phyloP scores from a whole-genome alignment of 2,329 filamentous ascomycete genomes.

The Apiospora sp. region DNA sequence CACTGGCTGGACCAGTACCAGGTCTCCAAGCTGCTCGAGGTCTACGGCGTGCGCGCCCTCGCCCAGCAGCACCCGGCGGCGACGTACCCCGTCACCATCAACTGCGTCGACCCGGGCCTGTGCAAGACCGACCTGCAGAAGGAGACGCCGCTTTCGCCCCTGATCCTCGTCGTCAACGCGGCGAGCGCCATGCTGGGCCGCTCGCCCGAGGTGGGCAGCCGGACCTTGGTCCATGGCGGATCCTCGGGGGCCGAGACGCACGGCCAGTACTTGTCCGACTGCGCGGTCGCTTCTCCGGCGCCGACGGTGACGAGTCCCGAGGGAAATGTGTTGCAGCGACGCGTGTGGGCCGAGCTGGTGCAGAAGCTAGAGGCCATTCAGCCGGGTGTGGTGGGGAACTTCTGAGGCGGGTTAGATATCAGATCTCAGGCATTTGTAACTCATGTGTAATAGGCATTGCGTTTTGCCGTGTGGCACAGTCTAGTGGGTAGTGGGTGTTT shows the following conservation, averaged over 20 bases:
- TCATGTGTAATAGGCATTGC: too few relatives aligned
- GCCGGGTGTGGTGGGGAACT: background rate
- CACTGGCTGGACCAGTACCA: conserved; percentile 35
- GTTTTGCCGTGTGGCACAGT: too few relatives aligned
- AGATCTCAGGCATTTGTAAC: too few relatives aligned
- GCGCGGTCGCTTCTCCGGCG: conserved; percentile 39
- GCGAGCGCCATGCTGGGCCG: conserved; percentile 32
- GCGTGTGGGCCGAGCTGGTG: background rate
- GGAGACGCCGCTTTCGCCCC: conserved; percentile 28
- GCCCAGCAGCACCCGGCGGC: conserved; percentile 28
- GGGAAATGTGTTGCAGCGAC: background rate
- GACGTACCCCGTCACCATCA: conserved; percentile 52
- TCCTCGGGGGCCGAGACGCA: conserved; percentile 50
- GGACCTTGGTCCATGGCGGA: conserved; percentile 51
- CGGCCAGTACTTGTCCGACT: conserved; percentile 54
- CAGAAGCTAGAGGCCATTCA: background rate
- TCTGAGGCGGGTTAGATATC: background rate
- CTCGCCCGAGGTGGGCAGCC: conserved; percentile 55
- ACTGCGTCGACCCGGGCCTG: conserved; percentile 60
- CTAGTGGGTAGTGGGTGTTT: too few relatives aligned
- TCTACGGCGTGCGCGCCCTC: conserved; percentile 38
- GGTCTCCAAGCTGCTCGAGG: conserved; percentile 43
- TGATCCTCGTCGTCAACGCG: conserved; percentile 41
- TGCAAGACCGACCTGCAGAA: conserved; percentile 56
- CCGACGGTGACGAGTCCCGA: background rate